A percentile compares a stretch with the other conserved stretches of the same genome.
Evolutionary conservation across 2,329 filamentous ascomycete genomes (phyloP).

Genomic region (Scedosporium boydii): DNA sequence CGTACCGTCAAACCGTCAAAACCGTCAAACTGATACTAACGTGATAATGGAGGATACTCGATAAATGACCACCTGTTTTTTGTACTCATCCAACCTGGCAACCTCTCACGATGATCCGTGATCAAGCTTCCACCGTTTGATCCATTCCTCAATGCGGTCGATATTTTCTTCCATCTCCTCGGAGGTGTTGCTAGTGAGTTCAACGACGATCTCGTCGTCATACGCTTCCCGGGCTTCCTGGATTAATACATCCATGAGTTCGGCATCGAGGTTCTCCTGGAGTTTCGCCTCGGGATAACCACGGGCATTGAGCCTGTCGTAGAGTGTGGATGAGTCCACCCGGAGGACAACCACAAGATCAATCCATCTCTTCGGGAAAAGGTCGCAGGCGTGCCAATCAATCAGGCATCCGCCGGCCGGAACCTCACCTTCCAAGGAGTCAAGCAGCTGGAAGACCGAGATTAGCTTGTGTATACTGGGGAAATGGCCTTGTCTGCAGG

Average conservation of each 20-base stretch:
- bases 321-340: constrained; percentile 69
- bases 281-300: constrained; percentile 81
- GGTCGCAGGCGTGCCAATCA: constrained; percentile 96
- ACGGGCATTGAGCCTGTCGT: constrained; percentile 73
- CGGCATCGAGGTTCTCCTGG: constrained; percentile 91
- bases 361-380: constrained; percentile 89
- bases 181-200: constrained; percentile 70
- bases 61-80: too few relatives aligned
- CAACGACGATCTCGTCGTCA: constrained; percentile 78
- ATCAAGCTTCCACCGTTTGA: constrained; percentile 61
- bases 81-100: too few relatives aligned
- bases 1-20: too few relatives aligned
- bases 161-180: constrained; percentile 87
- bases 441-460: constrained; percentile 53
- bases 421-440: constrained; percentile 77
- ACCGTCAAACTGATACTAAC: too few relatives aligned
- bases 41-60: too few relatives aligned
- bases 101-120: not conserved
- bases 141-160: constrained; percentile 72
- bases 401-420: constrained; percentile 76
- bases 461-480: not conserved
- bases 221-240: constrained; percentile 86
- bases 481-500: not conserved
- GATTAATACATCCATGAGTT: constrained; percentile 93
- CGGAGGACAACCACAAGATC: constrained; percentile 89